phyloP scores from a whole-genome alignment of 2,329 filamentous ascomycete species.

The Alternaria tenuissima region DNA sequence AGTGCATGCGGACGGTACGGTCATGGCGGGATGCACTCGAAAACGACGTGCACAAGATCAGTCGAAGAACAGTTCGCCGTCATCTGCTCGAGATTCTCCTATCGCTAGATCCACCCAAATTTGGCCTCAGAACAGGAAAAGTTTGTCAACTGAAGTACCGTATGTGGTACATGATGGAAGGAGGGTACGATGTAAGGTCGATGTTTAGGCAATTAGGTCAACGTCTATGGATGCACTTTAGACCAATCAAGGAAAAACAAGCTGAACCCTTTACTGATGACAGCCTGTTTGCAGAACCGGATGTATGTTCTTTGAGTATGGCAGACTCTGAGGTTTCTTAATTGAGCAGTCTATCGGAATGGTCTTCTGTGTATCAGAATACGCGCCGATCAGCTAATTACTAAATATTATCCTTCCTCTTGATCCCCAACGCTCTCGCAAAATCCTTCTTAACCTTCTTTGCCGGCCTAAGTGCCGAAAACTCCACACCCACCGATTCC shows the following conservation, averaged over 20 bases:
- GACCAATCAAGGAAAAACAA: no score
- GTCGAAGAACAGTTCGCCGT: not conserved
- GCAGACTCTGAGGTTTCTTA: no score
- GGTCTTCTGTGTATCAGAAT: no score
- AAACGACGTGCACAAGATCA: not conserved
- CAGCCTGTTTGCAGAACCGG: no score
- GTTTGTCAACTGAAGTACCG: not conserved
- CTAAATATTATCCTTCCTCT: not conserved
- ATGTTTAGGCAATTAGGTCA: not conserved
- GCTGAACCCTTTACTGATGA: no score
- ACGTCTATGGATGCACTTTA: no score
- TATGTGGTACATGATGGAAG: accelerated
- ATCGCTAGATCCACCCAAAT: not conserved
- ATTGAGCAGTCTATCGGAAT: no score
- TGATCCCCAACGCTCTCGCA: no score
- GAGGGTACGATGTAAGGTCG: not conserved
- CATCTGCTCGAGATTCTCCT: not conserved
- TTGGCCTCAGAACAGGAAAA: not conserved
- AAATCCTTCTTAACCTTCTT: not conserved
- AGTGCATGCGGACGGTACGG: no score
- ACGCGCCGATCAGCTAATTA: no score
- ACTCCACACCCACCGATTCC: not conserved
- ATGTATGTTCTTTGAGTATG: no score
- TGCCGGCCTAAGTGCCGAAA: not conserved
- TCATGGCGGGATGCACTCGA: not conserved